Base-by-base conservation (phyloP, 495 filamentous ascomycete genomes). In the Aspergillus sclerotiicarbonarius region DNA sequence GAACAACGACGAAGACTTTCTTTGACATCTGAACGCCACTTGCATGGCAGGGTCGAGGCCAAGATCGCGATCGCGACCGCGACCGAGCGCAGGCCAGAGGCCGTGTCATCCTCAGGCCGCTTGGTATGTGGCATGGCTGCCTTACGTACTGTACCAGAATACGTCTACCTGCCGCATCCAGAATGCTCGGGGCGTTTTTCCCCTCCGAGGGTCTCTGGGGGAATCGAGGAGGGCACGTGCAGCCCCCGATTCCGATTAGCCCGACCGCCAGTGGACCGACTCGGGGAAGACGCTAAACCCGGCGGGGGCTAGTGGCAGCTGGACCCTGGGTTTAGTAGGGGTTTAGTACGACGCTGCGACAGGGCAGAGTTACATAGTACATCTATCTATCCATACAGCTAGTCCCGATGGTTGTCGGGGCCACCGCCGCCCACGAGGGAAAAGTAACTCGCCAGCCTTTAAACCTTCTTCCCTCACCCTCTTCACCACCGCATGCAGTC, bases 361-460 rank as follows among this genome's bases (percentile, higher is more conserved):
- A n/a, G 13, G 45, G 20, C 45, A 16, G 45, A 48, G 9, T 30
- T 15, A 31, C 21, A 35, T 16, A 21, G n/a, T n/a, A n/a, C n/a
- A n/a, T n/a, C n/a, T n/a, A n/a, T n/a, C n/a, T n/a, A n/a, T n/a
- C n/a, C n/a, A n/a, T n/a, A n/a, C n/a, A n/a, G n/a, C 7, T 37
- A 20, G 39, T 57, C 16, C 13, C 19, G 10, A 47, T 25, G 55
- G 64, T 66, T 61, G 64, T 63, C 64, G 41, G 60, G 64, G 64
- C 49, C 63, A 66, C 63, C 59, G 60, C 59, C 63, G 60, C 60
- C 57, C 59, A 60, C 50, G 25, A 25, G 25, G 25, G 25, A 25
- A 25, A 25, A 25, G 25, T 25, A 25, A 25, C 25, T 25, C 25
- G 25, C 25, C 5, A 25, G 2, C 25, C 25, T 25, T 25, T 25